phyloP scores from a whole-genome alignment of 192 early-diverging fungal species.

The Polychytrium aggregatum region DNA sequence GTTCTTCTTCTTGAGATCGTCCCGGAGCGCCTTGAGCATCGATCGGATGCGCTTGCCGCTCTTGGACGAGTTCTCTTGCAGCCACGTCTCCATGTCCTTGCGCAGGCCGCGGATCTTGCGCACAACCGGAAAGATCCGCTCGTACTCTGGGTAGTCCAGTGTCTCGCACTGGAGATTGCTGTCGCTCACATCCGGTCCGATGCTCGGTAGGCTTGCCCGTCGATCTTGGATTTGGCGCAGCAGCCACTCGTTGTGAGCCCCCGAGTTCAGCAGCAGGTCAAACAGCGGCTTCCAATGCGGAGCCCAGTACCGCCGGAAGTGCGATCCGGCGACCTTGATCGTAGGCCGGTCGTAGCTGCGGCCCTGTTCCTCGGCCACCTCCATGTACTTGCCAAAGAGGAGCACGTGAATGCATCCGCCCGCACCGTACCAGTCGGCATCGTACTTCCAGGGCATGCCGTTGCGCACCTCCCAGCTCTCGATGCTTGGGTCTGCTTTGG shows the following conservation, averaged over 20 bases:
- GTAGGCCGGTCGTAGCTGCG: constrained; percentile 11
- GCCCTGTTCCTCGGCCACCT: constrained; percentile 13
- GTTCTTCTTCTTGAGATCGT: no score
- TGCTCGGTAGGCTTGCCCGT: neutral
- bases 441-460: constrained; percentile 26
- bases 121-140: constrained; percentile 14
- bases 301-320: no score
- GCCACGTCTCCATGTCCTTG: constrained; percentile 21
- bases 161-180: no score
- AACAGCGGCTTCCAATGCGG: constrained; percentile 37
- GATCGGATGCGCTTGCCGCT: no score
- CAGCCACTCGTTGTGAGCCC: constrained; percentile 8
- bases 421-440: constrained; percentile 43
- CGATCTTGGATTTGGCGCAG: constrained; percentile 2
- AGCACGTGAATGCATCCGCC: constrained; percentile 32
- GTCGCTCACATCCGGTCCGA: neutral
- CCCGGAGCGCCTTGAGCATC: no score
- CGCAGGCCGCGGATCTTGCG: constrained; percentile 9
- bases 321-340: constrained; percentile 28
- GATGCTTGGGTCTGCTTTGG: constrained; percentile 6
- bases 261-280: constrained; percentile 35
- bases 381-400: constrained; percentile 39
- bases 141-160: constrained; percentile 8
- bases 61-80: constrained; percentile 10
- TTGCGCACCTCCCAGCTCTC: constrained; percentile 41